A percentile compares a stretch with the other conserved stretches of the same genome.
These are phyloP conservation scores for Chalciporus piperatus DNA, from an alignment of 768 basidiomycete species.

Conservation along the genomic window DNA sequence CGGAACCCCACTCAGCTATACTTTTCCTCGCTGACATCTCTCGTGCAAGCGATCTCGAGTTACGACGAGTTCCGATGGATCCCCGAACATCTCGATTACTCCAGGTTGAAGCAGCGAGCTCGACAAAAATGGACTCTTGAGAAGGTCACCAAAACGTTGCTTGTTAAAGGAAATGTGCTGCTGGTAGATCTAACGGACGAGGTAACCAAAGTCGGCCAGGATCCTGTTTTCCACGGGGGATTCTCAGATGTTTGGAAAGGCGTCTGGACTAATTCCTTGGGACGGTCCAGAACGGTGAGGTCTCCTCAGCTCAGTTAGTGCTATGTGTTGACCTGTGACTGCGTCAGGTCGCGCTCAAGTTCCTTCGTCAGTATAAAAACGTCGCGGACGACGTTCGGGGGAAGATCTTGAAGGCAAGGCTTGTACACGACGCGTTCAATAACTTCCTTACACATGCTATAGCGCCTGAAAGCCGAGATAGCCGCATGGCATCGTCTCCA, in stretches of 20 bases:
- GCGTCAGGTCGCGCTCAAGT: slow-evolving; percentile 55
- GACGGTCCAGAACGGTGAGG: slow-evolving; percentile 29
- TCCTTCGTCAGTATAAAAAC: slow-evolving; percentile 44
- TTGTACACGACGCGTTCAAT: neutral
- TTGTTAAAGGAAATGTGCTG: slow-evolving; percentile 47
- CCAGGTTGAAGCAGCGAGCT: slow-evolving; percentile 53
- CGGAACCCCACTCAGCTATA: slow-evolving; percentile 48
- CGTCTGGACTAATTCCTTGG: slow-evolving; percentile 46
- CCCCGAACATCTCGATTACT: slow-evolving; percentile 51
- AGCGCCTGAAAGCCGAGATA: slow-evolving; percentile 59
- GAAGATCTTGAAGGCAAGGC: slow-evolving; percentile 47
- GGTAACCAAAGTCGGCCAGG: slow-evolving; percentile 43
- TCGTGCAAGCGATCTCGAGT: slow-evolving; percentile 50
- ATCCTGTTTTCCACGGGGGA: slow-evolving; percentile 50
- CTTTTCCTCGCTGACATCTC: slow-evolving; percentile 51
- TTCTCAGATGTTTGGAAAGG: slow-evolving; percentile 66
- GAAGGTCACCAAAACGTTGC: slow-evolving; percentile 51
- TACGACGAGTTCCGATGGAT: slow-evolving; percentile 60
- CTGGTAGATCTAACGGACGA: slow-evolving; percentile 58
- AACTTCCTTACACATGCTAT: neutral
- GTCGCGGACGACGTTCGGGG: slow-evolving; percentile 51
- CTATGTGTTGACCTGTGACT: neutral
- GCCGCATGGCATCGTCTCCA: slow-evolving; percentile 56
- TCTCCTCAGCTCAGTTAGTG: no score
- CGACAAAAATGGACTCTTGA: slow-evolving; percentile 56